phyloP scores from a whole-genome alignment of 2,329 filamentous ascomycete species.

The Ophiostoma tasmaniense region DNA sequence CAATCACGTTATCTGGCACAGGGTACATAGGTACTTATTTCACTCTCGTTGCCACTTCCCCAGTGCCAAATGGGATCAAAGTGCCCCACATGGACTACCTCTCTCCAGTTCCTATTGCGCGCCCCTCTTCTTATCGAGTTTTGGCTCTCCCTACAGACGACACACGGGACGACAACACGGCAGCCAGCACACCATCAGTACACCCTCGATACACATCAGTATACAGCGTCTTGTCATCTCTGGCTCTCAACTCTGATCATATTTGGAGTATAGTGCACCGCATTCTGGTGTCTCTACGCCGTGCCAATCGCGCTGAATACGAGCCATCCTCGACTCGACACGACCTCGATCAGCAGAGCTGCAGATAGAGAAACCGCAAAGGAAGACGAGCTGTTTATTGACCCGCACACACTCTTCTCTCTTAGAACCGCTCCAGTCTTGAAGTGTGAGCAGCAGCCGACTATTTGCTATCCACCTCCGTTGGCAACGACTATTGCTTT shows the following conservation, averaged over 20 bases:
- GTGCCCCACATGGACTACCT: neutral
- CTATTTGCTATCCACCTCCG: too few relatives aligned
- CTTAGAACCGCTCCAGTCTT: too few relatives aligned
- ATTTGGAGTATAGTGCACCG: neutral
- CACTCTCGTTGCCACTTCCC: neutral
- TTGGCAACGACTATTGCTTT: neutral
- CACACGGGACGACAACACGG: slow-evolving; percentile 3
- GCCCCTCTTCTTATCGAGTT: slow-evolving; percentile 5
- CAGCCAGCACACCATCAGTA: neutral
- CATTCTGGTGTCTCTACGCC: neutral
- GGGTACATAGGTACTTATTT: neutral
- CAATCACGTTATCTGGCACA: neutral
- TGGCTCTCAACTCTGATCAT: neutral
- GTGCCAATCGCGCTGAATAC: neutral
- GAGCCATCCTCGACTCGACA: neutral
- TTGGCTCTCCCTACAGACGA: neutral
- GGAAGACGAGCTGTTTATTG: neutral
- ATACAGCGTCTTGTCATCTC: neutral
- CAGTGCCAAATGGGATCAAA: neutral
- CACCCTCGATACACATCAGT: neutral
- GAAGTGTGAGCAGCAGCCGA: too few relatives aligned
- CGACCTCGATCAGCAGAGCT: neutral
- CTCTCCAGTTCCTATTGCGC: neutral
- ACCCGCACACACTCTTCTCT: neutral
- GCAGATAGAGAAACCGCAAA: neutral